Evolutionary conservation across 371 early-diverging fungal genomes (phyloP), one percentile per base, ranked within the genome.

Genomic region (Mortierella sp.): DNA sequence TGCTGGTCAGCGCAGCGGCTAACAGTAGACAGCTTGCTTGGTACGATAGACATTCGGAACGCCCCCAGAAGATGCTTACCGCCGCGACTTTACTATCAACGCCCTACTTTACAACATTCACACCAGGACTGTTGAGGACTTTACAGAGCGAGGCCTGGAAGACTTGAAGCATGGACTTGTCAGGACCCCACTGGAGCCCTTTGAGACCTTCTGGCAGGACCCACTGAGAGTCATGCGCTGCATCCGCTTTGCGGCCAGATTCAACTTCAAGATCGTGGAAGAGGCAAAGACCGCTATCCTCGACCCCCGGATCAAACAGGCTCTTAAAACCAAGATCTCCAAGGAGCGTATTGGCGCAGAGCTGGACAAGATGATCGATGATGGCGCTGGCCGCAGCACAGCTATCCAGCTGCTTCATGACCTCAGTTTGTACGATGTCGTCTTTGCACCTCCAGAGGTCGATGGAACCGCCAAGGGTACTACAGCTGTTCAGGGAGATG

Each of bases 21-120:
- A 51, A 72, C 19, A 50, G 34, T 16, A 50, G 11, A 24, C 21
- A 72, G n/a, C 13, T 53, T 72, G 44, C 37, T 76, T 76, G 46
- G 37, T 64, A n/a, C 24, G 50, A 9, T 84, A 97, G 94, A 92
- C 90, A 54, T 96, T 96, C 87, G 99, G 99, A 9, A 97, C 98
- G 28, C 98, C 99, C 0, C 73, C 89, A n/a, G 96, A 99, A 81
- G 99, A 99, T 89, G 99, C 99, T 2, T 89, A 93, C 54, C 95
- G 99, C 11, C 92, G 99, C 44, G 99, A 99, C 89, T 96, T 96
- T 10, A 99, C 99, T 24, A 98, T 99, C 88, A 99, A 99, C 83
- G 93, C 99, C 40, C 90, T 99, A 70, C 99, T 99, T 80, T 99
- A 98, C 90, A 99, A 99, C 89, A 91, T 99, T 31, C 94, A 96